Evolutionary conservation across 495 filamentous ascomycete genomes (phyloP).

Genomic region (Saxophila tyrrhenica): DNA sequence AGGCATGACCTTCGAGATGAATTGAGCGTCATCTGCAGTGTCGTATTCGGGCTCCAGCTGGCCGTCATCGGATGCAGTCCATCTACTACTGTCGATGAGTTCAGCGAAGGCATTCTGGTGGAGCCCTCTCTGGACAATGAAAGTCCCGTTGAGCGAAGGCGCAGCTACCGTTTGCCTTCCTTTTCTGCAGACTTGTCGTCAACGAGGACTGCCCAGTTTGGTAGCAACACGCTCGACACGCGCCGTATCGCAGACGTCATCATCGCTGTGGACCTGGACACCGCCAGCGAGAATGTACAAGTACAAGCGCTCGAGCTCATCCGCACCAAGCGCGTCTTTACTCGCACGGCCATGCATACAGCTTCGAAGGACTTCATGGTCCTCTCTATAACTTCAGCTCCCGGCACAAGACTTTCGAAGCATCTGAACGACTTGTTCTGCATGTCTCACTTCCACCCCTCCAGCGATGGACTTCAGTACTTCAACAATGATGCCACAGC

Average conservation of each 20-base stretch:
- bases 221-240: slow-evolving; percentile 28
- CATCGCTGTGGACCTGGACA: slow-evolving; percentile 68
- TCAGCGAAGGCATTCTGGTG: slow-evolving; percentile 57
- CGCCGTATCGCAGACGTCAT: slow-evolving; percentile 63
- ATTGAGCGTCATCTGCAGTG: slow-evolving; percentile 44
- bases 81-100: slow-evolving; percentile 66
- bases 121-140: slow-evolving; percentile 7
- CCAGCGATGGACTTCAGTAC: slow-evolving; percentile 59
- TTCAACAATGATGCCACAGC: slow-evolving; percentile 35
- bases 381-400: slow-evolving; percentile 45
- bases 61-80: slow-evolving; percentile 59
- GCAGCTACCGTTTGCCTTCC: background rate
- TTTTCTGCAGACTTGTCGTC: background rate
- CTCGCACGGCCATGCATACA: slow-evolving; percentile 54
- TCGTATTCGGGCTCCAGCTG: slow-evolving; percentile 59
- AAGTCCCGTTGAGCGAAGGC: background rate
- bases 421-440: slow-evolving; percentile 68
- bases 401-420: slow-evolving; percentile 13
- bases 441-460: slow-evolving; percentile 75
- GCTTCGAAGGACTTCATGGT: slow-evolving; percentile 75
- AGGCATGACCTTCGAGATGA: slow-evolving; percentile 27
- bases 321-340: slow-evolving; percentile 64
- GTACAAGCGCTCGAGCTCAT: slow-evolving; percentile 80
- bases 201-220: slow-evolving; percentile 14
- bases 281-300: slow-evolving; percentile 60